Evolutionary conservation across 306 rosid genomes (phyloP).

Genomic region (Gleditsia sinensis): DNA sequence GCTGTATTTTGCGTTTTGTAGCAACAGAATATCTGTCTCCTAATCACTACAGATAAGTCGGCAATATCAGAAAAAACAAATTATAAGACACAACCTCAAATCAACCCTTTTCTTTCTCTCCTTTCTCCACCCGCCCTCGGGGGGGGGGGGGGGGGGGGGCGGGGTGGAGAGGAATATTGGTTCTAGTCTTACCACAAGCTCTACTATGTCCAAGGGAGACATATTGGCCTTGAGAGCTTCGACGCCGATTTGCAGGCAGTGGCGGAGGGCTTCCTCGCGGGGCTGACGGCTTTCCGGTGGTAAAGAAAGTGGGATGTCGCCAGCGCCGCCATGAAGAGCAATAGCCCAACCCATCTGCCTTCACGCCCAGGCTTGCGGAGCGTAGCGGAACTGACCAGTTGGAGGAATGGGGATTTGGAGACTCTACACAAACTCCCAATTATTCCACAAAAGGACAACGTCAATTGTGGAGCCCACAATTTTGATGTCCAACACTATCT

Average conservation of each 20-base stretch:
- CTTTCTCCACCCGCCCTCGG: too few species aligned
- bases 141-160: too few species aligned
- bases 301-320: slow-evolving; percentile 71
- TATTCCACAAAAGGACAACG: too few species aligned
- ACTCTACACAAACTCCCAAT: not conserved
- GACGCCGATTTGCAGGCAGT: slow-evolving; percentile 74
- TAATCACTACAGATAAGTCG: not conserved
- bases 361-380: not conserved
- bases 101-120: not conserved
- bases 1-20: too few species aligned
- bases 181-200: slow-evolving; percentile 36
- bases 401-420: too few species aligned
- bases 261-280: slow-evolving; percentile 77
- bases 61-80: not conserved
- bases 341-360: slow-evolving; percentile 85
- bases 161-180: not conserved
- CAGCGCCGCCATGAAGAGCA: slow-evolving; percentile 95
- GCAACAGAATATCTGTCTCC: not conserved
- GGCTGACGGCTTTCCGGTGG: slow-evolving; percentile 66
- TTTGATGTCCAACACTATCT: too few species aligned
- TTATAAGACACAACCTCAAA: not conserved
- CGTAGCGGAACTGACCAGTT: too few species aligned
- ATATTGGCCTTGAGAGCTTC: slow-evolving; percentile 63
- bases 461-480: too few species aligned
- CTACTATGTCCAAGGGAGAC: slow-evolving; percentile 67